Percentiles rank a stretch among this genome's conserved stretches.
phyloP scores from a whole-genome alignment of 1,139 yeast species.

The Hansenula anomala region DNA sequence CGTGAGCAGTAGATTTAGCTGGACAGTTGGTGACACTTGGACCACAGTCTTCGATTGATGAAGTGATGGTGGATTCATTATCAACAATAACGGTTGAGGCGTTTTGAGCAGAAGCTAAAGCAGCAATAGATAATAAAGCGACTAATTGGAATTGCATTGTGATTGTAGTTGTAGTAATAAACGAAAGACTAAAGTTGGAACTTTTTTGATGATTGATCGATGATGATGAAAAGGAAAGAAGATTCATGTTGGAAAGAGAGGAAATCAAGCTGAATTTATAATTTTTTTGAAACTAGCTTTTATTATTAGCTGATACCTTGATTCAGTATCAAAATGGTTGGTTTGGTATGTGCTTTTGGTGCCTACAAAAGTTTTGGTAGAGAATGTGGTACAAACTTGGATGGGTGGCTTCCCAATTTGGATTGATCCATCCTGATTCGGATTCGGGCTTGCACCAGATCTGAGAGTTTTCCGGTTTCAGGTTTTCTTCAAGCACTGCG shows the following conservation, averaged over 20 bases:
- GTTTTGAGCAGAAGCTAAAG: conserved; percentile 20
- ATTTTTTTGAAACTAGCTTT: background rate
- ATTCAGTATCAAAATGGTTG: too few relatives aligned
- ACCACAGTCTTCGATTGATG: conserved; percentile 27
- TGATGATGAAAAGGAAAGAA: conserved; percentile 1
- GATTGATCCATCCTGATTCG: background rate
- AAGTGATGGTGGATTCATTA: conserved; percentile 21
- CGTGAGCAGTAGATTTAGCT: conserved; percentile 16
- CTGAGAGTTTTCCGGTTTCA: background rate
- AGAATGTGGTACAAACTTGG: background rate
- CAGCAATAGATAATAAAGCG: conserved; percentile 24
- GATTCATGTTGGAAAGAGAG: background rate
- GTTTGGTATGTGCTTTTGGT: too few relatives aligned
- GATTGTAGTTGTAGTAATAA: background rate
- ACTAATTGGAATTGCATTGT: conserved; percentile 34
- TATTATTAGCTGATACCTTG: too few relatives aligned
- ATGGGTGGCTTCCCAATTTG: background rate
- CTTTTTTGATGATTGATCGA: background rate
- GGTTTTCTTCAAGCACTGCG: background rate
- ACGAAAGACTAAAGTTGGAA: conserved; percentile 14
- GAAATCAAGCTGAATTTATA: background rate
- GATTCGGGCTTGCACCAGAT: background rate
- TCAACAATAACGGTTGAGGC: conserved; percentile 19
- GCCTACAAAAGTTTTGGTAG: background rate
- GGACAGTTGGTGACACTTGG: conserved; percentile 30